Evolutionary conservation across 2,329 filamentous ascomycete species (phyloP), one percentile per base, ranked within the genome.

Genomic region (Diplocarpon mali): DNA sequence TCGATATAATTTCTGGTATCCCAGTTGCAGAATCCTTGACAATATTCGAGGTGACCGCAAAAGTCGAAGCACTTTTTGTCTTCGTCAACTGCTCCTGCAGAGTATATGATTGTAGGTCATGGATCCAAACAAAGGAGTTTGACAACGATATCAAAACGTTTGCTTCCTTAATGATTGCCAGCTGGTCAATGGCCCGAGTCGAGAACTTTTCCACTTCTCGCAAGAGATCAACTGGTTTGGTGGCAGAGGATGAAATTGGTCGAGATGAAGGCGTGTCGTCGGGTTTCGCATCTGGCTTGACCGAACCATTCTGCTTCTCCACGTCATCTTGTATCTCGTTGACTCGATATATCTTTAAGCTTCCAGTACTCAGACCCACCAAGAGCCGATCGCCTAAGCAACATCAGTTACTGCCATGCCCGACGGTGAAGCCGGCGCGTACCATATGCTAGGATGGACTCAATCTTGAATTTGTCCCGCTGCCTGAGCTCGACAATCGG

Each of bases 161-260:
- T 44, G 89, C 88, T 65, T 96, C 92, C 60, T 95, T 96, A 60
- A 98, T 89, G 47, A 93, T 83, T 46, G 89, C 90, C 13, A 98
- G 78, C 69, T 98, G 90, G 58, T 95, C 89, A 52, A 98, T 81
- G 43, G 88, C 81, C 49, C 87, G 80, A 29, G 83, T 78, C 9
- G 90, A 92, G 71, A 98, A 98, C 67, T 85, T 92, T 56, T 98
- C 92, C 42, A 95, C 74, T 63, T 96, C 93, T 50, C 88, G 84
- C 38, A 96, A 71, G 17, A 95, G 75, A 58, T 95, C 89, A 9
- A 88, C 88, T 4, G 83, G 73, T 56, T 73, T 80, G 15, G 57
- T 57, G 46, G 52, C 61, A 14, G 58, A 45, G 3, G 56, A 52
- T 12, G 57, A 46, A 53, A 31, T 58, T 48, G 45, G 57, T 45